Conservation (phyloP, 2,329 filamentous ascomycete species). For the Dactylonectria estremocensis region DNA sequence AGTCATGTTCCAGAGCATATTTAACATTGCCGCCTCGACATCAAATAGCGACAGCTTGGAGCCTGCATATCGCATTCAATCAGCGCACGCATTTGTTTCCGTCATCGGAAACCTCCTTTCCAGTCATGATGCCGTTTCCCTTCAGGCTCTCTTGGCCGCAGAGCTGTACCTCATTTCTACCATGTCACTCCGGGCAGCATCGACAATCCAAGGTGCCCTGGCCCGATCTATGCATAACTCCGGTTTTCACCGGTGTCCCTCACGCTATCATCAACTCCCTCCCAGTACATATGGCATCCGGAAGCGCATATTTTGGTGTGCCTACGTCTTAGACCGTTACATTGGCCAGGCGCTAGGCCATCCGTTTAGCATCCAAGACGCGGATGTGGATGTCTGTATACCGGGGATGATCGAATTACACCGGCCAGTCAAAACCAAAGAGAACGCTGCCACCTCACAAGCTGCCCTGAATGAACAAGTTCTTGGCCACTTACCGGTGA, state of each 20-base stretch:
- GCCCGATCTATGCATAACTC: constrained; percentile 64
- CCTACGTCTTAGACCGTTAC: constrained; percentile 56
- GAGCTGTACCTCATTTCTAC: constrained; percentile 64
- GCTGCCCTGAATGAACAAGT: constrained; percentile 18
- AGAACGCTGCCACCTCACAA: constrained; percentile 15
- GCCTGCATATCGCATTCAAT: constrained; percentile 53
- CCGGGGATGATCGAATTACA: constrained; percentile 49
- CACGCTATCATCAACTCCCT: constrained; percentile 63
- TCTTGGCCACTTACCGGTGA: constrained; percentile 21
- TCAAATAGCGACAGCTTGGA: constrained; percentile 42
- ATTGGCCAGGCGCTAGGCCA: constrained; percentile 55
- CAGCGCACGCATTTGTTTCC: constrained; percentile 55
- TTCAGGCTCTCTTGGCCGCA: constrained; percentile 64
- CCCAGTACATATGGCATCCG: constrained; percentile 51
- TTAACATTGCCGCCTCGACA: constrained; percentile 59
- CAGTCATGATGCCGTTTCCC: constrained; percentile 60
- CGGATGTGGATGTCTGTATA: constrained; percentile 56
- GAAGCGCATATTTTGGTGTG: constrained; percentile 59
- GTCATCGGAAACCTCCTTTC: constrained; percentile 56
- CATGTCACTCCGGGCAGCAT: constrained; percentile 65
- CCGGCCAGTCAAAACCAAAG: constrained; percentile 24
- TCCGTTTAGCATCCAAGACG: constrained; percentile 54
- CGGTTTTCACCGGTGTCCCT: constrained; percentile 66
- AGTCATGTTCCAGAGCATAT: constrained; percentile 65
- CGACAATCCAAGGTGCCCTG: constrained; percentile 63